phyloP scores from a whole-genome alignment of 345 rosid species.

The Noccaea bulbosa region DNA sequence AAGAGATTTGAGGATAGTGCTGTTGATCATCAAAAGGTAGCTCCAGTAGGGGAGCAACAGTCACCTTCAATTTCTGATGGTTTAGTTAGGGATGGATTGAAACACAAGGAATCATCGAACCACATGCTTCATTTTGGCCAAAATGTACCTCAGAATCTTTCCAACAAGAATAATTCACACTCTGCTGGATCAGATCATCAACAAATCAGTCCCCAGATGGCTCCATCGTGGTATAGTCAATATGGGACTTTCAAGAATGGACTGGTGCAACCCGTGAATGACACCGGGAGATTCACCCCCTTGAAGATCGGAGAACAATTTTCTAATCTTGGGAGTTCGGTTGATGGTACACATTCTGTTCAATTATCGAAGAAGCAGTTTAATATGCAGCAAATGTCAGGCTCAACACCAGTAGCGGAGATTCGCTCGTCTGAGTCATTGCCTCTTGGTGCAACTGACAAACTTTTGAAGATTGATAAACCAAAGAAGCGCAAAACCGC shows the following conservation, averaged over 20 bases:
- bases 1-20: constrained; percentile 56
- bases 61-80: constrained; percentile 47
- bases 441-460: constrained; percentile 47
- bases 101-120: constrained; percentile 43
- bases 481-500: constrained; percentile 71
- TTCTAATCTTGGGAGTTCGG: constrained; percentile 46
- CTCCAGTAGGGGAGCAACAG: constrained; percentile 49
- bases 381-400: constrained; percentile 39
- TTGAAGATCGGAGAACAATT: constrained; percentile 52
- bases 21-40: constrained; percentile 51
- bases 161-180: constrained; percentile 45
- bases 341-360: constrained; percentile 49
- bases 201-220: constrained; percentile 69
- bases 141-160: constrained; percentile 46
- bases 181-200: constrained; percentile 54
- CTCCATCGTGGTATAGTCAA: constrained; percentile 77
- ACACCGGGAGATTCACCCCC: constrained; percentile 46
- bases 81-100: constrained; percentile 42
- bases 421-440: constrained; percentile 47
- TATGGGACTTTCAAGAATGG: constrained; percentile 72
- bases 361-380: constrained; percentile 46
- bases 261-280: constrained; percentile 55
- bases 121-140: constrained; percentile 45
- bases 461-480: constrained; percentile 38
- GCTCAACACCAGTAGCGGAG: constrained; percentile 41